Evolutionary conservation across 495 filamentous ascomycete genomes (phyloP).

Genomic region (Aspergillus conjunctus): DNA sequence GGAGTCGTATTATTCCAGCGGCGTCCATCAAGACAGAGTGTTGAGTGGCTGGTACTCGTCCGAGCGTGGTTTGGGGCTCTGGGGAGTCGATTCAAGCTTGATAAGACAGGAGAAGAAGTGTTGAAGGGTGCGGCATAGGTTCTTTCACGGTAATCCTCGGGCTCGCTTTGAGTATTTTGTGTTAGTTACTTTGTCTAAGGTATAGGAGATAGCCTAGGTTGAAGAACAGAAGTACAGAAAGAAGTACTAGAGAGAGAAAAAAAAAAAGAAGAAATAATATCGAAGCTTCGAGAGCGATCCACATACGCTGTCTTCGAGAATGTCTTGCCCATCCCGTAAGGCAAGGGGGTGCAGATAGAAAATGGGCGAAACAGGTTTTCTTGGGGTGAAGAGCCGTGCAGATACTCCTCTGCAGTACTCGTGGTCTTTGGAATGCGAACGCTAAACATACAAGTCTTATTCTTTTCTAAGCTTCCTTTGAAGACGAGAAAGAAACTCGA

Average conservation of each 20-base stretch:
- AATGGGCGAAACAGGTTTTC: neutral
- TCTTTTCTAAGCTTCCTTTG: no score
- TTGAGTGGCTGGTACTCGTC: neutral
- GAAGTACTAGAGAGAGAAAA: neutral
- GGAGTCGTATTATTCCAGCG: neutral
- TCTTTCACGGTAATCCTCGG: no score
- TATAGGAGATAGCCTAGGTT: no score
- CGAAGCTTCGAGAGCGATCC: neutral
- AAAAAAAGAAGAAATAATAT: neutral
- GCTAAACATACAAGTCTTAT: no score
- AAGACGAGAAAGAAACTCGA: no score
- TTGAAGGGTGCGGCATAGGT: neutral
- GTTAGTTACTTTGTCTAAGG: no score
- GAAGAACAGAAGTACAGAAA: no score
- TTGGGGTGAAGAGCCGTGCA: no score
- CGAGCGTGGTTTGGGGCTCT: neutral
- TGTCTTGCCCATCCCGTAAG: neutral
- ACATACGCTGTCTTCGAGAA: neutral
- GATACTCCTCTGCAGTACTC: no score
- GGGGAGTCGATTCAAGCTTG: neutral
- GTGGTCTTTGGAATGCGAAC: no score
- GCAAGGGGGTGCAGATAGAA: neutral
- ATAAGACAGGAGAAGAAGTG: neutral
- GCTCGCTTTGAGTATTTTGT: no score
- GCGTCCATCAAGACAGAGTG: neutral